Base-by-base conservation (phyloP, 164 flowering plant species). In the Hamamelis virginiana region DNA sequence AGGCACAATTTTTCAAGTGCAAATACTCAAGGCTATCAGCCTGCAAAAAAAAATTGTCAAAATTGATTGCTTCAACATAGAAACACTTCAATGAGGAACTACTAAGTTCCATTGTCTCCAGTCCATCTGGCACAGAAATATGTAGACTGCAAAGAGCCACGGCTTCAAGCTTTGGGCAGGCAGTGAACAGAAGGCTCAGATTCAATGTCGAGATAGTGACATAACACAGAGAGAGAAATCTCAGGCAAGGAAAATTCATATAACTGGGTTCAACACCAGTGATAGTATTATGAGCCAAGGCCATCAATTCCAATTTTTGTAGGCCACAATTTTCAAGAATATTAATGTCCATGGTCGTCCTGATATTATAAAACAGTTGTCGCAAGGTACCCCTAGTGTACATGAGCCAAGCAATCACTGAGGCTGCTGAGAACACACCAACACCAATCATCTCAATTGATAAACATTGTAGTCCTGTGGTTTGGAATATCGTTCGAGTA, bases 401-500 rank as follows among this genome's bases (percentile, higher is more conserved):
- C 96, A 94, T 88, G 50, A 94, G 92, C 98, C 98, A 94, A 46
- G 98, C 97, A 62, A 89, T 89, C 48, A 92, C 97, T 0, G 97
- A 86, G 16, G 97, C 86, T 57, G 95, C 97, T 0, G 92, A 89
- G 80, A 94, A 87, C 76, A 91, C 90, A 77, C 88, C 87, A 62
- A 88, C 91, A 67, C 89, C 89, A 59, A 88, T 94, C 95, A 92
- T 89, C 19, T 79, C 71, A 59, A 87, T 89, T 3, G 88, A 72
- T 19, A 90, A 74, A 43, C 80, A 72, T 68, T 87, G 93, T 56
- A 94, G 71, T 9, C 89, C 96, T 1, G 76, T 81, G 14, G 96
- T 91, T 67, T 94, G 98, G 64, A 90, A 85, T 50, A 94, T 88
- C 0, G 97, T 90, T 69, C 89, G 91, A 57, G 96, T 92, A 23